These are phyloP conservation scores for Gnomoniopsis sp. DNA, from an alignment of 2,329 filamentous ascomycete species.

Conservation along the genomic window DNA sequence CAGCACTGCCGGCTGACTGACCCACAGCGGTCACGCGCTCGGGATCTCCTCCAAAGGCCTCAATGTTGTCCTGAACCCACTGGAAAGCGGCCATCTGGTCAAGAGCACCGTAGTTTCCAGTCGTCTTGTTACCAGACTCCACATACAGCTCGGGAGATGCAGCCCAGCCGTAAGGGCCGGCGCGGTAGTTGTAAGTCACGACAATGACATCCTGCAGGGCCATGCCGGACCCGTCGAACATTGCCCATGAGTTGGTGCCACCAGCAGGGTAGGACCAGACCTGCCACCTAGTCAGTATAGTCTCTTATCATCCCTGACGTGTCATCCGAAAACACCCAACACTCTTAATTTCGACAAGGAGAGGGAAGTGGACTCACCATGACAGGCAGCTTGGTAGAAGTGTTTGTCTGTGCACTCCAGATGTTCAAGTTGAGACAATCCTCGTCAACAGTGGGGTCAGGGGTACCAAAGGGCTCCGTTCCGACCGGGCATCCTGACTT, in stretches of 20 bases:
- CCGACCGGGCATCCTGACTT: conserved; percentile 30
- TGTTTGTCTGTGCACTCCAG: conserved; percentile 30
- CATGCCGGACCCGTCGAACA: conserved; percentile 53
- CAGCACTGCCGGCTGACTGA: conserved; percentile 20
- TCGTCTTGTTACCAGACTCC: conserved; percentile 22
- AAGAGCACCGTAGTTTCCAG: conserved; percentile 45
- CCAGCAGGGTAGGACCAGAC: conserved; percentile 55
- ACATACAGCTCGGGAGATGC: conserved; percentile 19
- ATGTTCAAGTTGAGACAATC: conserved; percentile 53
- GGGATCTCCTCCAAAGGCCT: conserved; percentile 39
- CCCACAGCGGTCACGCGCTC: conserved; percentile 23
- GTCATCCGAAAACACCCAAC: too few species aligned
- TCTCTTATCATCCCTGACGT: too few species aligned
- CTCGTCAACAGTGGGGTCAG: conserved; percentile 33
- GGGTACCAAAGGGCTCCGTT: conserved; percentile 32
- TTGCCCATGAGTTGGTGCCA: conserved; percentile 36
- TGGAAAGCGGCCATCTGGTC: conserved; percentile 46
- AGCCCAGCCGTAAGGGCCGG: conserved; percentile 60
- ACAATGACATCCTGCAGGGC: conserved; percentile 57
- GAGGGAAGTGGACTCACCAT: conserved; percentile 31
- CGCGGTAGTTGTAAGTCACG: conserved; percentile 60
- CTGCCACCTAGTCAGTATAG: not conserved
- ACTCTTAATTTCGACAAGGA: too few species aligned
- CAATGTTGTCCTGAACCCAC: conserved; percentile 48
- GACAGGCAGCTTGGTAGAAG: conserved; percentile 39